Evolutionary conservation across 208 protist genomes (phyloP), one percentile per base, ranked within the genome.

Genomic region (Trypanosomatidae sp.): DNA sequence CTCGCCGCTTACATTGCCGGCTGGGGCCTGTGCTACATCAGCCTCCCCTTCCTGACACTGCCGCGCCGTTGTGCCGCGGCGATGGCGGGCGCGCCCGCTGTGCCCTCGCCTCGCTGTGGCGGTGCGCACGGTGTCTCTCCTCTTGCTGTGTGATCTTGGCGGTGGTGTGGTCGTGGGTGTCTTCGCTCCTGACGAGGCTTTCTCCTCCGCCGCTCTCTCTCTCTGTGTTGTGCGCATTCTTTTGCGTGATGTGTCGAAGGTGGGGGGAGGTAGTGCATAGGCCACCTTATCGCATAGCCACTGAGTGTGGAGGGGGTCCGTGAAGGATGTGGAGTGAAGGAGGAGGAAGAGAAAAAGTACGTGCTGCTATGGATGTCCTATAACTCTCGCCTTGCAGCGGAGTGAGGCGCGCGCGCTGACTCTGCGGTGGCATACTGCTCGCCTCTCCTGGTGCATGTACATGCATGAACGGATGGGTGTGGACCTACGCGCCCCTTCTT

Each of bases 11-110:
- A 79, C 60, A 62, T 86, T 50, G 74, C 69, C 33, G 86, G 77
- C 44, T 87, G 86, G 86, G 64, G 71, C 41, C 71, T 88, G 8
- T 47, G 69, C 66, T 74, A 88, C 64, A 66, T 88, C 65, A 66
- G 77, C 75, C 75, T 86, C 69, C 30, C 86, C 46, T 62, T 83
- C 69, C 62, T 90, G 43, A 79, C 84, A 68, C 52, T 86, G n/a
- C n/a, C n/a, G 49, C n/a, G 49, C 49, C 49, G 9, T 53, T 53
- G 49, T 22, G 19, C 49, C 22, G n/a, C 19, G 22, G n/a, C 3
- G 36, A 39, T 53, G 7, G 19, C 22, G 49, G 5, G 4, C 49
- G 3, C 49, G 7, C 19, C 22, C n/a, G 49, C 22, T 53, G 6
- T 53, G 19, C n/a, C 17, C 7, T 53, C 49, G 19, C n/a, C 3